phyloP scores from a whole-genome alignment of 768 basidiomycete genomes.

The Gloeostereum incarnatum region DNA sequence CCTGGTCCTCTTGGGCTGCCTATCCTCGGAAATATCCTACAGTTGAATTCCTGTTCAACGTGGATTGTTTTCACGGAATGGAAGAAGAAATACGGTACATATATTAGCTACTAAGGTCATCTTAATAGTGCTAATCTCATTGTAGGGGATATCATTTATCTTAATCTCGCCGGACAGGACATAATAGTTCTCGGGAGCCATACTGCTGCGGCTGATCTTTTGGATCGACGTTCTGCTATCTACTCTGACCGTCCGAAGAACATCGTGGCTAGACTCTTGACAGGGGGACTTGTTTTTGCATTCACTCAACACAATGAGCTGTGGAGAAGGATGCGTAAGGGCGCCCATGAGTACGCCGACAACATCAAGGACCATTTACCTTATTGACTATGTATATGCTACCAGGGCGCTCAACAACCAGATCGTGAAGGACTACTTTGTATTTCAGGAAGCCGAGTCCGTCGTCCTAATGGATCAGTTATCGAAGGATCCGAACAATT shows the following conservation, averaged over 20 bases:
- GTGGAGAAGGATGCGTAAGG: conserved; percentile 9
- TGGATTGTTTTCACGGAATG: conserved; percentile 8
- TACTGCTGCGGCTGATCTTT: conserved; percentile 9
- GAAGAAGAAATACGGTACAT: conserved; percentile 7
- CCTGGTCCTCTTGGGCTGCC: conserved; percentile 5
- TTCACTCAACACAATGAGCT: conserved; percentile 10
- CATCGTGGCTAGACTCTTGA: conserved; percentile 16
- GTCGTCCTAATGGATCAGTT: conserved; percentile 5
- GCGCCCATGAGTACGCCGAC: conserved; percentile 11
- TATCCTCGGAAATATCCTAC: conserved; percentile 5
- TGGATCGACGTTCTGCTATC: conserved; percentile 14
- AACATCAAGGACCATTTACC: neutral
- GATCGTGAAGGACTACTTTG: conserved; percentile 6
- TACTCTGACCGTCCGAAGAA: conserved; percentile 16
- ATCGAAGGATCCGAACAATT: conserved; percentile 1
- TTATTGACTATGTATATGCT: neutral
- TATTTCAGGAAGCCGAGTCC: conserved; percentile 8
- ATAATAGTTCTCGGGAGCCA: conserved; percentile 8
- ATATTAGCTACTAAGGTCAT: neutral
- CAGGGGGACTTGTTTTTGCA: conserved; percentile 9
- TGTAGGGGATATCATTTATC: conserved; percentile 8
- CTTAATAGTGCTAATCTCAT: neutral
- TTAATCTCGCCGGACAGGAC: conserved; percentile 12
- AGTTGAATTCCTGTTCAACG: neutral
- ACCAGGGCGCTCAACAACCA: conserved; percentile 8